Conservation (phyloP, 2,329 filamentous ascomycete species). For the Aspergillus luchuensis region DNA sequence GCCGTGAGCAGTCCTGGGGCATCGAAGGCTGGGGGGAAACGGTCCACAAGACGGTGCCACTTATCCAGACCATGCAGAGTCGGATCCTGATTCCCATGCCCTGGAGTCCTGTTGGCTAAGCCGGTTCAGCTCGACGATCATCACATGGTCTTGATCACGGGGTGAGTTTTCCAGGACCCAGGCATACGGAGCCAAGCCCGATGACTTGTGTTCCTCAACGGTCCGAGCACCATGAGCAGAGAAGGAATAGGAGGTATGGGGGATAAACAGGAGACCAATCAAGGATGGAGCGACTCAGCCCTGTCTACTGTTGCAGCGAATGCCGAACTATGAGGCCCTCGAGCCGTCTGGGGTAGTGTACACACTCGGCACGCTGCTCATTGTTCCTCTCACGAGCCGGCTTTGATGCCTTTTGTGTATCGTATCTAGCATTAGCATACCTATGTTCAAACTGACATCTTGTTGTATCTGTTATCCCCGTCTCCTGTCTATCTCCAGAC, state of each 20-base stretch:
- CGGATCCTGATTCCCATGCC: conserved; percentile 90
- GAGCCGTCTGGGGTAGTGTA: conserved; percentile 3
- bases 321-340: neutral
- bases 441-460: conserved; percentile 10
- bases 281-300: conserved; percentile 1
- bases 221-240: conserved; percentile 7
- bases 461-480: conserved; percentile 15
- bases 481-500: too few relatives aligned
- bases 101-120: conserved; percentile 86
- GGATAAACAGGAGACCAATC: neutral
- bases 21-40: conserved; percentile 96
- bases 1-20: conserved; percentile 92
- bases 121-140: neutral
- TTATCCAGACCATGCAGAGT: conserved; percentile 97
- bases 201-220: conserved; percentile 2
- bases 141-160: conserved; percentile 9
- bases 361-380: conserved; percentile 2
- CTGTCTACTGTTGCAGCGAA: neutral
- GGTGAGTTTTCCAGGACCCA: conserved; percentile 2
- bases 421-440: conserved; percentile 21
- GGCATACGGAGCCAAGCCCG: conserved; percentile 1
- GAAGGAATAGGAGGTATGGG: neutral
- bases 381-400: conserved; percentile 10
- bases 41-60: conserved; percentile 95
- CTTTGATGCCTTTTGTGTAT: conserved; percentile 20